Conservation (phyloP, 1,284 basidiomycete species). For the Puccinia triticina region DNA sequence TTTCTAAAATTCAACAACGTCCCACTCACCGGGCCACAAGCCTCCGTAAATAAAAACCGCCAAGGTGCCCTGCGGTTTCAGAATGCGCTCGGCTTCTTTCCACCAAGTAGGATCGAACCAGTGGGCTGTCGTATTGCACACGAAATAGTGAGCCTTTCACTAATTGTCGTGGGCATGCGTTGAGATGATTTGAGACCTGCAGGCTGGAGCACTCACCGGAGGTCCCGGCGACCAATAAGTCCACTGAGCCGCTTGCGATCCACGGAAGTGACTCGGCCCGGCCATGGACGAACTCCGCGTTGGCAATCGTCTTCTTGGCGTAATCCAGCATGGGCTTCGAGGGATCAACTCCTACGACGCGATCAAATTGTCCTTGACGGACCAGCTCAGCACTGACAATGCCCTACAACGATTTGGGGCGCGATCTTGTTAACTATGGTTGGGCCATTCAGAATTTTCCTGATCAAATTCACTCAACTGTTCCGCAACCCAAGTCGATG, state of each 20-base stretch:
- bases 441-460: not conserved
- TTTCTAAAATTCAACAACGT: not conserved
- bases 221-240: constrained; percentile 37
- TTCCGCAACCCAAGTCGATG: constrained; percentile 48
- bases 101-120: constrained; percentile 47
- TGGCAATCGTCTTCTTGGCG: constrained; percentile 27
- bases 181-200: not conserved
- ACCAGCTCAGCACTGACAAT: constrained; percentile 41
- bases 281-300: constrained; percentile 31
- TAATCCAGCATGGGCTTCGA: constrained; percentile 45
- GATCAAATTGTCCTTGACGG: constrained; percentile 21
- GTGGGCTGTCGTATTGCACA: constrained; percentile 25
- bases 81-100: constrained; percentile 35
- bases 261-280: constrained; percentile 35
- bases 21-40: constrained; percentile 46
- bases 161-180: not conserved
- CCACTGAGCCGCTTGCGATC: constrained; percentile 27
- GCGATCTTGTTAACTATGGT: not conserved
- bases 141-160: not conserved
- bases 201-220: constrained; percentile 14
- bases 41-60: constrained; percentile 50
- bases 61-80: constrained; percentile 41
- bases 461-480: constrained; percentile 25
- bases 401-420: constrained; percentile 17
- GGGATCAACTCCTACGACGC: constrained; percentile 44